Base-by-base conservation (phyloP, 129 eudicot genomes). In the Oenanthe sinensis region DNA sequence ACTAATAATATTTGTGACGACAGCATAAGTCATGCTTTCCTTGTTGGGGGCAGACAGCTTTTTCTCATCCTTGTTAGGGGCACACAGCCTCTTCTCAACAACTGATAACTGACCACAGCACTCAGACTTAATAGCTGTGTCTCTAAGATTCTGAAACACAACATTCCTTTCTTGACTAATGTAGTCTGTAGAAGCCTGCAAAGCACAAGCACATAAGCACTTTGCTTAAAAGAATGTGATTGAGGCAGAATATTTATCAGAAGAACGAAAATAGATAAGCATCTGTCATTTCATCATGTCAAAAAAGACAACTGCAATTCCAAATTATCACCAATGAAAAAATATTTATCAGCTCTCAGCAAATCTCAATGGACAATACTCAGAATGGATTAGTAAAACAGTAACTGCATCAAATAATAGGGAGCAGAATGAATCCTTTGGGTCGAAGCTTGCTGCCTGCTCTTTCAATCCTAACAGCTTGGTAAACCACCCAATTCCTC, bases 101-200 rank as follows among this genome's bases (percentile, higher is more conserved):
- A 78, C 33, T 4, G 82, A 75, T 39, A 81, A 44, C 60, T 79
- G 85, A n/a, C 85, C 85, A 8, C 81, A 81, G 36, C 75, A 28
- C 33, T 68, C 50, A 54, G 62, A 82, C 42, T 58, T 75, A 7
- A 79, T 2, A 46, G 85, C 81, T 13, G 47, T 36, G 46, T 79
- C 81, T 68, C 49, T 82, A 14, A 85, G 85, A 60, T 82, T 82
- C 81, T 90, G 83, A 76, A 87, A 80, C 58, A 86, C 87, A 8
- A 42, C 48, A 71, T 84, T 65, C 67, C 78, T 85, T 30, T 82
- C 90, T 81, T 77, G 80, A 79, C 49, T 84, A 44, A 86, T 75
- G 52, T 43, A 82, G 77, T 78, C 81, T 4, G 79, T 40, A 11
- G 82, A 43, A 28, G 83, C 87, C 95, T 90, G 86, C 82, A 78